Evolutionary conservation across 805 yeast genomes (phyloP), one percentile per base, ranked within the genome.

Genomic region (Candida boleticola): DNA sequence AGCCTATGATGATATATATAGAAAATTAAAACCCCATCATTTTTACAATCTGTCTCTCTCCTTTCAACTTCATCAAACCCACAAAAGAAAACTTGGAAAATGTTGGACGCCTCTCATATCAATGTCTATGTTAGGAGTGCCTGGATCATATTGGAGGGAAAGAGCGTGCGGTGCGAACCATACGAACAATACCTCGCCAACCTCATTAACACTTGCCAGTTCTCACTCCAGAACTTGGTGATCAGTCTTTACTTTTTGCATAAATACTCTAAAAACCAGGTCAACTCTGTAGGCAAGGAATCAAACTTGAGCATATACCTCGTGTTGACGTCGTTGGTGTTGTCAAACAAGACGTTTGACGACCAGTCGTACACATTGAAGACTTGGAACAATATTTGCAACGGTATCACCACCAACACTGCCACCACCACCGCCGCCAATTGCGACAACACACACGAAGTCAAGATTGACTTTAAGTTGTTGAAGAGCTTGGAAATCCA

Each of bases 291-390:
- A 35, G 43, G 42, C 36, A 13, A 35, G 23, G 46, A 38, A 11
- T 38, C 41, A 4, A 29, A 29, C 22, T 5, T 58, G 41, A 35
- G 49, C 9, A 50, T 53, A 6, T 59, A 63, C 39, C 36, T 62
- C 14, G 46, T 63, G 3, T 40, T 62, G 6, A 53, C 49, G 22
- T 49, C 64, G 14, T 45, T 64, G 11, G 49, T 64, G 2, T 52
- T 64, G 20, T 53, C 67, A 23, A 64, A 76, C 54, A 76, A 76
- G 53, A 58, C 71, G 18, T 63, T 58, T 44, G 77, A 76, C 51
- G 81, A 76, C 48, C 77, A 71, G 39, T 67, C 73, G 32, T 76
- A 73, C 46, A 73, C 79, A 2, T 59, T 73, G 49, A 74, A 74
- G 47, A 76, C 80, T 19, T 73, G 81, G 81, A 58, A 73, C 9